Base-by-base conservation (phyloP, 164 flowering plant genomes). In the Berberis thunbergii region DNA sequence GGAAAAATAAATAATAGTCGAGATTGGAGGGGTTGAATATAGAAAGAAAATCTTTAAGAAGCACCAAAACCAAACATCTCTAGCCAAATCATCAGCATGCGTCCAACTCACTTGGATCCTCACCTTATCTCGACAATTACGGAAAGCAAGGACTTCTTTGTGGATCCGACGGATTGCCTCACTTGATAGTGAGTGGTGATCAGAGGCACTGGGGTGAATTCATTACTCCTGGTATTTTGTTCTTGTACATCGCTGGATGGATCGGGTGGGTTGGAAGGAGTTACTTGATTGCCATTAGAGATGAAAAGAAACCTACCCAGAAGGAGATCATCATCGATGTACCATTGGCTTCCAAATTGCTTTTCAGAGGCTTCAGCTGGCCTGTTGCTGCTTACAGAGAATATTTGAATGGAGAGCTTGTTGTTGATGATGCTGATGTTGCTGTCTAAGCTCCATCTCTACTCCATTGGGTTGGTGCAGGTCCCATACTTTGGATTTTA, bases 181-280 rank as follows among this genome's bases (percentile, higher is more conserved):
- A 94, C 70, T 66, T 94, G 89, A 94, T 94, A 9, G 98, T 94
- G 72, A 94, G 88, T 70, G 98, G 98, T 1, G 98, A 94, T 66
- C 98, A 94, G 77, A 71, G 95, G 72, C 98, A 94, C 75, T 94
- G 98, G 98, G 98, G 98, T 4, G 98, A 94, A 85, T 94, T 94
- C 69, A 83, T 94, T 71, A 94, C 97, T 0, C 98, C 98, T 0
- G 98, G 98, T 57, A 61, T 94, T 3, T 59, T 94, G 74, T 94
- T 94, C 81, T 70, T 94, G 63, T 94, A 94, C 88, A 94, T 94
- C 41, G 98, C 98, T 0, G 98, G 98, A 1, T 94, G 98, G 98
- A 94, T 94, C 5, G 98, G 98, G 73, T 94, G 98, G 98, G 98
- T 94, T 0, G 98, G 98, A 0, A 49, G 98, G 75, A 94, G 98